Evolutionary conservation across 2,329 filamentous ascomycete genomes (phyloP).

Genomic region (Fusarium sp.): DNA sequence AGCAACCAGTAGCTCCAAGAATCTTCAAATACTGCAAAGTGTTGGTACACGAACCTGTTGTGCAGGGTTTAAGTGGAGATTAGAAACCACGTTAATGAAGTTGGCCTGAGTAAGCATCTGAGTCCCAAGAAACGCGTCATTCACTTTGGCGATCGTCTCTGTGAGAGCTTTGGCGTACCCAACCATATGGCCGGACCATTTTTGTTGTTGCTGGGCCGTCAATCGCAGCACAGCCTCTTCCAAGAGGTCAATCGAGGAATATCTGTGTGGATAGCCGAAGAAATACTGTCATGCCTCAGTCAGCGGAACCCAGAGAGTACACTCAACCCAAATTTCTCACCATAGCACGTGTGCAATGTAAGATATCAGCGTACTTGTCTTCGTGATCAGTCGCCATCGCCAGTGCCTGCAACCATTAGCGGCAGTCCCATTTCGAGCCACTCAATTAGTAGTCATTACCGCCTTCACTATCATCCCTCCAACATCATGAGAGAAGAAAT

Average conservation of each 20-base stretch:
- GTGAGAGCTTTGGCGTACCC: neutral
- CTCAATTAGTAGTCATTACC: too few relatives aligned
- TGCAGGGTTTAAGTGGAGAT: neutral
- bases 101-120: constrained; percentile 6
- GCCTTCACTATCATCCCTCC: constrained; percentile 15
- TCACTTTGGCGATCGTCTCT: neutral
- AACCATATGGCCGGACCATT: neutral
- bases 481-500: constrained; percentile 13
- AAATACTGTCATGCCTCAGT: too few relatives aligned
- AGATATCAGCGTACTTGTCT: neutral
- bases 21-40: neutral
- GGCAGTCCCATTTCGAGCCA: too few relatives aligned
- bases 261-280: neutral
- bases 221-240: neutral
- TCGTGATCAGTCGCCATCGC: neutral
- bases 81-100: neutral
- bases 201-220: accelerated
- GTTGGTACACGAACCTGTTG: neutral
- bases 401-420: too few relatives aligned
- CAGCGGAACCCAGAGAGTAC: too few relatives aligned
- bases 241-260: neutral
- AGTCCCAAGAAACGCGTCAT: constrained; percentile 13
- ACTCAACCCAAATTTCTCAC: too few relatives aligned
- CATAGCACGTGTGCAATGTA: neutral
- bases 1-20: neutral